A percentile compares a stretch with the other conserved stretches of the same genome.
Conservation (phyloP, 1,139 yeast species). For the Candida sanyaensis region DNA sequence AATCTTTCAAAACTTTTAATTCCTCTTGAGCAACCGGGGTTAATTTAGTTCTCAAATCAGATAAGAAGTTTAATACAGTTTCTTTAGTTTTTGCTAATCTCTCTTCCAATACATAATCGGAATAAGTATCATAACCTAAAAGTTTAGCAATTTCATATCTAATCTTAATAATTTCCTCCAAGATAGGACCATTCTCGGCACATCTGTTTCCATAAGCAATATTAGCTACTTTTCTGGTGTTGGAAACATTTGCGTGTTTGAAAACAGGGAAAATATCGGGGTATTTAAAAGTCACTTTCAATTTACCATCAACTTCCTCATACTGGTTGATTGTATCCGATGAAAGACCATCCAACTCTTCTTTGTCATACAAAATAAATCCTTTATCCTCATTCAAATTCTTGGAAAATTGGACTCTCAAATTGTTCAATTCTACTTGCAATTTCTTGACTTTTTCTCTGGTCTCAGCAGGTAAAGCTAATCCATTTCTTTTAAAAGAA, state of each 20-base stretch:
- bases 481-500: constrained; percentile 65
- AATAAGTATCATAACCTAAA: constrained; percentile 66
- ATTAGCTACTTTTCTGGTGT: constrained; percentile 67
- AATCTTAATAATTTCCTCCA: constrained; percentile 58
- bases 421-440: constrained; percentile 58
- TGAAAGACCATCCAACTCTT: constrained; percentile 77
- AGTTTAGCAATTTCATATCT: constrained; percentile 63
- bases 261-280: constrained; percentile 80
- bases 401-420: constrained; percentile 59
- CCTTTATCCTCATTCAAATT: constrained; percentile 75
- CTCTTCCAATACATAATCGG: constrained; percentile 70
- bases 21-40: constrained; percentile 62
- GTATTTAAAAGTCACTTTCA: constrained; percentile 75
- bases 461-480: constrained; percentile 56
- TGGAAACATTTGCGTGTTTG: constrained; percentile 62
- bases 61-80: constrained; percentile 59
- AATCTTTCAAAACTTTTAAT: constrained; percentile 42
- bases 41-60: constrained; percentile 60
- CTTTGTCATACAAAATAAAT: constrained; percentile 54
- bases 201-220: constrained; percentile 68
- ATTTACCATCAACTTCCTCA: constrained; percentile 49
- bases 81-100: constrained; percentile 75
- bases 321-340: constrained; percentile 59
- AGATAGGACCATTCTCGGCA: constrained; percentile 59
- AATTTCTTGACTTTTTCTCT: constrained; percentile 59